Percentiles rank a stretch among this genome's conserved stretches.
phyloP scores from a whole-genome alignment of 345 rosid species.

The Linum tenue region DNA sequence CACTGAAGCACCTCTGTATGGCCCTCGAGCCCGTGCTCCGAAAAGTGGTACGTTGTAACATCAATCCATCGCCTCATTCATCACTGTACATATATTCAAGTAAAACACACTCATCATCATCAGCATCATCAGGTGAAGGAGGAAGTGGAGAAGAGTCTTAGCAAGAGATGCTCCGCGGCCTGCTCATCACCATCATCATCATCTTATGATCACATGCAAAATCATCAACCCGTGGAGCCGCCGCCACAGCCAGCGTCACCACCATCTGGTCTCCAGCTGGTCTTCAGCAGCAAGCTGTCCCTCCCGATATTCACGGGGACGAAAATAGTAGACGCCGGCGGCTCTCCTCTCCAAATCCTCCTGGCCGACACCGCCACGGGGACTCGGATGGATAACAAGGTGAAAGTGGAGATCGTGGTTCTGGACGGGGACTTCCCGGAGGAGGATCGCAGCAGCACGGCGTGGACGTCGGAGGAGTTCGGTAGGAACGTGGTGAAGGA shows the following conservation, averaged over 20 bases:
- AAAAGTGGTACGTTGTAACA: conserved; percentile 50
- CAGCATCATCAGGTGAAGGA: conserved; percentile 44
- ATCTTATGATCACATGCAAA: conserved; percentile 28
- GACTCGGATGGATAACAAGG: conserved; percentile 16
- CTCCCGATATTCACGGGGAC: conserved; percentile 59
- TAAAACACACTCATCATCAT: too few species aligned
- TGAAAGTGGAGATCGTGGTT: conserved; percentile 63
- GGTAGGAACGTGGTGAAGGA: conserved; percentile 50
- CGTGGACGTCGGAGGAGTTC: conserved; percentile 63
- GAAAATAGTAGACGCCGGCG: conserved; percentile 45
- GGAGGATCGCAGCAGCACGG: conserved; percentile 14
- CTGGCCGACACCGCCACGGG: conserved; percentile 31
- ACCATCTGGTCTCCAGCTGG: conserved; percentile 33
- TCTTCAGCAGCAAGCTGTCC: conserved; percentile 22
- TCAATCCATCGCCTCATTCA: too few species aligned
- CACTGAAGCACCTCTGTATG: conserved; percentile 30
- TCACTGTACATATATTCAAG: too few species aligned
- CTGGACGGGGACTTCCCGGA: conserved; percentile 73
- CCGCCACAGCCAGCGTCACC: too few species aligned
- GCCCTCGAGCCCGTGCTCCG: conserved; percentile 75
- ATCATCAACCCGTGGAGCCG: conserved; percentile 13
- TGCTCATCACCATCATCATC: conserved; percentile 31
- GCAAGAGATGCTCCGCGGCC: conserved; percentile 21
- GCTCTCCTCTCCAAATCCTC: conserved; percentile 39
- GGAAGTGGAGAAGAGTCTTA: conserved; percentile 58